phyloP scores from a whole-genome alignment of 441 rosid species.

The Aquilaria agallochum region DNA sequence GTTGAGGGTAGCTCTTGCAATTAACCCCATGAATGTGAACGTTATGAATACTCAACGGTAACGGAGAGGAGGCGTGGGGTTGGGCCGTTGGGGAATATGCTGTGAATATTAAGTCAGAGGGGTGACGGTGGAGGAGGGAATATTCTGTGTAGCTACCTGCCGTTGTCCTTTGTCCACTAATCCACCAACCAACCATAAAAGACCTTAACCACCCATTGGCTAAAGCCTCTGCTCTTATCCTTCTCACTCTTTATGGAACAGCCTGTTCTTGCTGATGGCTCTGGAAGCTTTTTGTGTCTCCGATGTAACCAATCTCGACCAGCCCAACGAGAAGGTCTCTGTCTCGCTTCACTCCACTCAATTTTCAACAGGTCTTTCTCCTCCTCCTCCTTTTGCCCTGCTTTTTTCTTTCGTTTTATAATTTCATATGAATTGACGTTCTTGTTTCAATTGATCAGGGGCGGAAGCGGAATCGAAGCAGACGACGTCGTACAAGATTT shows the following conservation, averaged over 20 bases:
- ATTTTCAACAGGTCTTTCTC: constrained; percentile 19
- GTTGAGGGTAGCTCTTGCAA: too few species aligned
- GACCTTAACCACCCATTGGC: neutral
- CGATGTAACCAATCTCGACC: constrained; percentile 55
- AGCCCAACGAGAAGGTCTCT: constrained; percentile 38
- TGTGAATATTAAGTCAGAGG: too few species aligned
- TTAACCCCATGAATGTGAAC: too few species aligned
- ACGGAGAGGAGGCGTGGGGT: too few species aligned
- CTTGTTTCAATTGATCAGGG: constrained; percentile 21
- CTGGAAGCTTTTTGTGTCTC: constrained; percentile 61
- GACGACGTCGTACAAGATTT: constrained; percentile 31
- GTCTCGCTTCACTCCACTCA: constrained; percentile 23
- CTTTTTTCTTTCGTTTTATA: neutral
- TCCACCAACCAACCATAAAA: constrained; percentile 6
- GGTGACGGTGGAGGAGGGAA: constrained; percentile 7
- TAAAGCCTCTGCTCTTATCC: too few species aligned
- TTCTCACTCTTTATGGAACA: too few species aligned
- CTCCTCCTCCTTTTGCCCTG: neutral
- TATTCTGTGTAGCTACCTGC: constrained; percentile 22
- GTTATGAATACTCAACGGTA: too few species aligned
- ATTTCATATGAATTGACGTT: neutral
- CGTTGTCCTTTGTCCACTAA: neutral
- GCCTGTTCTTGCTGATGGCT: constrained; percentile 27
- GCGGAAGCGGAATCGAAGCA: neutral
- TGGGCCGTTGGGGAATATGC: too few species aligned